Evolutionary conservation across 352 stramenopile genomes (phyloP).

Genomic region (Pythium aristosporum): DNA sequence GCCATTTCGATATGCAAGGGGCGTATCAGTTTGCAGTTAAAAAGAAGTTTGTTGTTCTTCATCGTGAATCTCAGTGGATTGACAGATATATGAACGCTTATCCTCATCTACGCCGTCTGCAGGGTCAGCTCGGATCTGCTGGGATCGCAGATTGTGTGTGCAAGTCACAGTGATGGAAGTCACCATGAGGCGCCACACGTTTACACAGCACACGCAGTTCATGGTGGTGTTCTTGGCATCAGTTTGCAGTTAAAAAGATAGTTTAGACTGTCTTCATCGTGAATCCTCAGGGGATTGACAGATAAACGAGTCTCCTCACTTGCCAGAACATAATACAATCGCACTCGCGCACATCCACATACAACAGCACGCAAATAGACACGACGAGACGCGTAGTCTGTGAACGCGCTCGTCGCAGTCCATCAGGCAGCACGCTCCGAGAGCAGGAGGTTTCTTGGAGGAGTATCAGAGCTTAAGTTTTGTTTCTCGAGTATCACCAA

Average conservation of each 20-base stretch:
- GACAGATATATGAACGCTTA: conserved; percentile 52
- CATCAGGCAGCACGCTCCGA: not conserved
- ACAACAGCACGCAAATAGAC: conserved; percentile 9
- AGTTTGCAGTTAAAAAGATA: conserved; percentile 53
- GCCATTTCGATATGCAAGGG: not conserved
- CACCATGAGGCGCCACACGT: not conserved
- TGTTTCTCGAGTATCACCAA: conserved; percentile 88
- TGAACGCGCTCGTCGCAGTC: not conserved
- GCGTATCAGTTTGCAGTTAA: conserved; percentile 86
- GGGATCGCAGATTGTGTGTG: too few species aligned
- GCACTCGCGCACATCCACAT: conserved; percentile 1
- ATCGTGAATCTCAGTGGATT: conserved; percentile 81
- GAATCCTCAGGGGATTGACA: conserved; percentile 45
- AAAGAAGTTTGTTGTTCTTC: conserved; percentile 82
- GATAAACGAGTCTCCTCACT: conserved; percentile 68
- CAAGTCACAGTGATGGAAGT: too few species aligned
- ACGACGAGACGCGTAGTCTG: not conserved
- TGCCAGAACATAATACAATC: conserved; percentile 28
- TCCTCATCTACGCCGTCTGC: conserved; percentile 30
- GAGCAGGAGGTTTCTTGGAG: conserved; percentile 25
- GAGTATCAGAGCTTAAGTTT: conserved; percentile 78
- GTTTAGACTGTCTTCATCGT: conserved; percentile 35
- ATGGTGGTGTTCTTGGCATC: conserved; percentile 22
- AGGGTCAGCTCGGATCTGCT: too few species aligned
- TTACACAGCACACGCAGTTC: not conserved